Evolutionary conservation across 768 basidiomycete species (phyloP).

Genomic region (Obba rivulosa): DNA sequence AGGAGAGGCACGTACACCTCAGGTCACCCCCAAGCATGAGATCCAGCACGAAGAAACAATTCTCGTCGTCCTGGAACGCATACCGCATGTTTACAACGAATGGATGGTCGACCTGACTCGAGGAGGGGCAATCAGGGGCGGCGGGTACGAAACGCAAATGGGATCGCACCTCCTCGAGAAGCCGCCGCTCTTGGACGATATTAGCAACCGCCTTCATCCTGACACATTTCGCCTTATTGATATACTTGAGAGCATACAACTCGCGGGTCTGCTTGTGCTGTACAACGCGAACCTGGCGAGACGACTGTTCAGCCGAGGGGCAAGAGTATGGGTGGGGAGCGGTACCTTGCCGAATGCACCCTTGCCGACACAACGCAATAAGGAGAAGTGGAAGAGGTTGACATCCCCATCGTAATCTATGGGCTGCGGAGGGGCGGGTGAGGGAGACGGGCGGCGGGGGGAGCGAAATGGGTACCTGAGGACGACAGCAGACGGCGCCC

Average conservation of each 20-base stretch:
- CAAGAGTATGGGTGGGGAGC: slow-evolving; percentile 5
- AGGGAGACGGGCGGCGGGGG: not conserved
- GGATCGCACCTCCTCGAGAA: slow-evolving; percentile 83
- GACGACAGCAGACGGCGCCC: slow-evolving; percentile 85
- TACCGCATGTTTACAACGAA: slow-evolving; percentile 94
- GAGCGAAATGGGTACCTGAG: slow-evolving; percentile 43
- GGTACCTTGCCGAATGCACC: slow-evolving; percentile 96
- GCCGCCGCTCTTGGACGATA: slow-evolving; percentile 90
- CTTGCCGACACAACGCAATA: slow-evolving; percentile 95
- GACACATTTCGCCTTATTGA: slow-evolving; percentile 96
- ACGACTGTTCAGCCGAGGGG: not conserved
- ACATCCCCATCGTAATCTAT: slow-evolving; percentile 95
- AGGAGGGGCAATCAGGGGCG: not conserved
- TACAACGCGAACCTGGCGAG: slow-evolving; percentile 86
- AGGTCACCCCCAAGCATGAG: slow-evolving; percentile 96
- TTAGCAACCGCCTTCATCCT: slow-evolving; percentile 99
- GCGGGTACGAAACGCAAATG: slow-evolving; percentile 3
- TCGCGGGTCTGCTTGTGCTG: slow-evolving; percentile 99
- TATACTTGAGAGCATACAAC: slow-evolving; percentile 97
- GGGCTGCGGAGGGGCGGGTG: slow-evolving; percentile 44
- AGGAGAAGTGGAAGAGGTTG: slow-evolving; percentile 94
- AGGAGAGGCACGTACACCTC: slow-evolving; percentile 55
- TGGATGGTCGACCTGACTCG: slow-evolving; percentile 81
- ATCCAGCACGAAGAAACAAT: slow-evolving; percentile 97
- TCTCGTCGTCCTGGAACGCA: slow-evolving; percentile 97